These are phyloP conservation scores for Serendipita sp. DNA, from an alignment of 768 basidiomycete genomes.

Conservation along the genomic window DNA sequence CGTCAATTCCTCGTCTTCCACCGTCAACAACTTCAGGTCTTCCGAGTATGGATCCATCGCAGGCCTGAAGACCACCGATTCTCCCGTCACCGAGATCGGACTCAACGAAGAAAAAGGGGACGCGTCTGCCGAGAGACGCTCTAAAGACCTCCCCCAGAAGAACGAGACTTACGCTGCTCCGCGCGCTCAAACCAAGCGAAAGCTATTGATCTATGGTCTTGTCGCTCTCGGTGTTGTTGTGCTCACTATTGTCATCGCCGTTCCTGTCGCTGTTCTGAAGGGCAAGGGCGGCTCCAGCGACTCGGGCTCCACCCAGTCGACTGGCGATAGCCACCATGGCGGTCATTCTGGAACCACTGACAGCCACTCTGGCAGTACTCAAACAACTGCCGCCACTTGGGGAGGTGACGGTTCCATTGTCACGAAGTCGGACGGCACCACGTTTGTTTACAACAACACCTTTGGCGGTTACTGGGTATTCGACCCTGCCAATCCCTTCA, in stretches of 20 bases:
- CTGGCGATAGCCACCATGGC: background rate
- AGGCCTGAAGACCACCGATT: background rate
- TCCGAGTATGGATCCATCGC: conserved; percentile 1
- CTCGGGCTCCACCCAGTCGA: background rate
- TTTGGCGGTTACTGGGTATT: conserved; percentile 60
- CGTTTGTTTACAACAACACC: conserved; percentile 60
- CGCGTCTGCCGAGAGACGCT: background rate
- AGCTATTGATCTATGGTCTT: conserved; percentile 9
- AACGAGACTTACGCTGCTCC: background rate
- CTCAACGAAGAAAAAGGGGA: too few species aligned
- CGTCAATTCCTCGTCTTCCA: background rate
- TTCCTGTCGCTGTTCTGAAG: conserved; percentile 1
- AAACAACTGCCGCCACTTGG: conserved; percentile 20
- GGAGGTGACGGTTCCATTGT: conserved; percentile 65
- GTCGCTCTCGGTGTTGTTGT: conserved; percentile 1
- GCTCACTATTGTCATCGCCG: conserved; percentile 5
- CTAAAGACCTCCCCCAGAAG: background rate
- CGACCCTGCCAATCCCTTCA: conserved; percentile 60
- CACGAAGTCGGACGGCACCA: conserved; percentile 47
- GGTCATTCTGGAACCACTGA: background rate
- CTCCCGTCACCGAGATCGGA: background rate
- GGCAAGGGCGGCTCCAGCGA: background rate
- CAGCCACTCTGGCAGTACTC: background rate
- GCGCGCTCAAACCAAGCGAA: background rate
- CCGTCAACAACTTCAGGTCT: background rate